These are phyloP conservation scores for Xerocomus spinulosus DNA, from an alignment of 768 basidiomycete genomes.

Conservation along the genomic window DNA sequence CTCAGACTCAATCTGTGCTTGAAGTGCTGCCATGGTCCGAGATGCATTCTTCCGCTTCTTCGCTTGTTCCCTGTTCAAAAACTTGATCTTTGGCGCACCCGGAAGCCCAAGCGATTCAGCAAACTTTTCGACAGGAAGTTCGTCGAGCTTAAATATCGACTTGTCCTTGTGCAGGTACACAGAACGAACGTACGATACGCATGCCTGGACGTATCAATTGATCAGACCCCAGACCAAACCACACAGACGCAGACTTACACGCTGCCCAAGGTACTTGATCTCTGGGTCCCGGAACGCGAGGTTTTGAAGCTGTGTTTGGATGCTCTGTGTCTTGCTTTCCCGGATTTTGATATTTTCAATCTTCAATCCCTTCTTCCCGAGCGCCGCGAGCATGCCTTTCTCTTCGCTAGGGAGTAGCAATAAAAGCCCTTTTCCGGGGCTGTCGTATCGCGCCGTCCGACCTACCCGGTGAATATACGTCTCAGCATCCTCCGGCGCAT, in stretches of 20 bases:
- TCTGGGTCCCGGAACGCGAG: slow-evolving; percentile 94
- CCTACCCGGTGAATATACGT: slow-evolving; percentile 98
- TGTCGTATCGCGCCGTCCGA: slow-evolving; percentile 89
- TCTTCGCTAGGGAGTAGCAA: slow-evolving; percentile 89
- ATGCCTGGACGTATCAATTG: slow-evolving; percentile 65
- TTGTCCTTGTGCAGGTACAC: slow-evolving; percentile 94
- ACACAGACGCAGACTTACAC: slow-evolving; percentile 46
- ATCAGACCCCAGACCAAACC: neutral
- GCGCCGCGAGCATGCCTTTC: slow-evolving; percentile 74
- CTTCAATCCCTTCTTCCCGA: slow-evolving; percentile 68
- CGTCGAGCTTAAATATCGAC: slow-evolving; percentile 79
- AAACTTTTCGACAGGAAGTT: slow-evolving; percentile 77
- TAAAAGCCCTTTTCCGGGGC: slow-evolving; percentile 79
- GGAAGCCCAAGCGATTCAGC: slow-evolving; percentile 90
- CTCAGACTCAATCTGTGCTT: slow-evolving; percentile 28
- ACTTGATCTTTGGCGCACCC: slow-evolving; percentile 94
- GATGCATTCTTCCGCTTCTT: slow-evolving; percentile 76
- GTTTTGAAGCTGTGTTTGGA: slow-evolving; percentile 86
- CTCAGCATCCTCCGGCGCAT: slow-evolving; percentile 95
- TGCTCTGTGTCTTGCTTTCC: slow-evolving; percentile 77
- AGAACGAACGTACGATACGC: slow-evolving; percentile 93
- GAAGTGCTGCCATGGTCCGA: slow-evolving; percentile 37
- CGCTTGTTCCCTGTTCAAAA: slow-evolving; percentile 61
- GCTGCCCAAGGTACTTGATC: slow-evolving; percentile 93
- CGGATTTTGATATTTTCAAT: slow-evolving; percentile 83